Base-by-base conservation (phyloP, 1,139 yeast species). In the Diutina scorzettiae region DNA sequence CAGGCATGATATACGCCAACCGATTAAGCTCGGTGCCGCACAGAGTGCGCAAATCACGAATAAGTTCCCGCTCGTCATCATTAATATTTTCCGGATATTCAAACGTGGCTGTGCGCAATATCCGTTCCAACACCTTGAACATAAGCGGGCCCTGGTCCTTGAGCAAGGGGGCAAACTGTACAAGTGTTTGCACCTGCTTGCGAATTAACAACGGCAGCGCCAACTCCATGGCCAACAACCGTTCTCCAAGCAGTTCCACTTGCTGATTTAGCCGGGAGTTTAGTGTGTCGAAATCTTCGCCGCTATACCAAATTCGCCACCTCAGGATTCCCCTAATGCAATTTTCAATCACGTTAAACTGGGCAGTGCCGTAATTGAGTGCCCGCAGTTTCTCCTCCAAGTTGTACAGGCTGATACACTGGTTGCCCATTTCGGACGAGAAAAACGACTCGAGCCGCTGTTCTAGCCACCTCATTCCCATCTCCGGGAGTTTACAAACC, bases 21-120 rank as follows among this genome's bases (percentile, higher is more conserved):
- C 98, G 69, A 58, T 91, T 91, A 45, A 93, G 69, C 59, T 93
- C 99, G 0, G 96, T 87, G 31, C 97, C 97, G 59, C 96, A 86
- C 46, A 89, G 81, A 2, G 93, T 82, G 53, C 97, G 74, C 49
- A 93, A 68, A 53, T 91, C 97, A 46, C 95, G 73, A 36, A 91
- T 78, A 14, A 83, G 66, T 51, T 87, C 96, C 41, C 83, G 71
- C 44, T 79, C 83, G 39, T 84, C 94, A 53, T 81, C 93, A 24
- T 67, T 59, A 7, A 74, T 73, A 46, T 76, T 69, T 12, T 71
- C 69, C 1, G 95, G 93, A 50, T 82, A 82, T 43, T 81, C 87
- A 56, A 78, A 78, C 0, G 96, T 89, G 23, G 96, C 93, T 3
- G 95, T 82, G 8, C 85, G 80, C 45, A 93, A 72, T 17, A 91